Percentiles rank a stretch among this genome's conserved stretches.
phyloP scores from a whole-genome alignment of 176 grass and related monocot genomes.

The Aegilops tauschii region DNA sequence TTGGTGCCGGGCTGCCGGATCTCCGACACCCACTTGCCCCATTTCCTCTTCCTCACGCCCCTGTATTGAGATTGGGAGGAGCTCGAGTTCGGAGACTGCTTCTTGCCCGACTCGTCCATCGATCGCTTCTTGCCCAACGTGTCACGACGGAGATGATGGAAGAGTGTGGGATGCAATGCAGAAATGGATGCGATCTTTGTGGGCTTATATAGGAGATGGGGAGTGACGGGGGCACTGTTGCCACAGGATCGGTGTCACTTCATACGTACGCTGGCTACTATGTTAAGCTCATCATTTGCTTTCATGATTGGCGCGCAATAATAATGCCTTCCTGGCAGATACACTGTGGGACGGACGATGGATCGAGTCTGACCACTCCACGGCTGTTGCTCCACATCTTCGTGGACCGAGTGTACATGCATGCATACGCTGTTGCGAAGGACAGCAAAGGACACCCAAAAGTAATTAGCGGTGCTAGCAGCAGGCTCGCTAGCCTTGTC shows the following conservation, averaged over 20 bases:
- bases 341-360: background rate
- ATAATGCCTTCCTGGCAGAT: slow-evolving; percentile 9
- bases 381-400: slow-evolving; percentile 33
- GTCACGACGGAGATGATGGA: background rate
- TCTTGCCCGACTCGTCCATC: slow-evolving; percentile 23
- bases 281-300: slow-evolving; percentile 53
- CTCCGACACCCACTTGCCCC: slow-evolving; percentile 91
- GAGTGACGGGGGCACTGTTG: background rate
- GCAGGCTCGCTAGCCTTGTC: slow-evolving; percentile 7
- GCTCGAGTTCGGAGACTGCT: background rate
- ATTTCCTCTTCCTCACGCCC: slow-evolving; percentile 67
- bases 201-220: slow-evolving; percentile 20
- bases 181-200: background rate
- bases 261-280: slow-evolving; percentile 41
- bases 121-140: background rate
- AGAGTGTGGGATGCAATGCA: background rate
- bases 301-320: slow-evolving; percentile 52
- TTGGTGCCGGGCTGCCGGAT: slow-evolving; percentile 83
- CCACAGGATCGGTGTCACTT: slow-evolving; percentile 21
- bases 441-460: slow-evolving; percentile 29
- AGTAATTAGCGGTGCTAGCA: background rate
- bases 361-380: slow-evolving; percentile 14
- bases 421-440: slow-evolving; percentile 10
- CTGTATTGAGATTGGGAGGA: slow-evolving; percentile 34
- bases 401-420: slow-evolving; percentile 14